Evolutionary conservation across 495 filamentous ascomycete genomes (phyloP), one percentile per base, ranked within the genome.

Genomic region (Elasticomyces elasticus): DNA sequence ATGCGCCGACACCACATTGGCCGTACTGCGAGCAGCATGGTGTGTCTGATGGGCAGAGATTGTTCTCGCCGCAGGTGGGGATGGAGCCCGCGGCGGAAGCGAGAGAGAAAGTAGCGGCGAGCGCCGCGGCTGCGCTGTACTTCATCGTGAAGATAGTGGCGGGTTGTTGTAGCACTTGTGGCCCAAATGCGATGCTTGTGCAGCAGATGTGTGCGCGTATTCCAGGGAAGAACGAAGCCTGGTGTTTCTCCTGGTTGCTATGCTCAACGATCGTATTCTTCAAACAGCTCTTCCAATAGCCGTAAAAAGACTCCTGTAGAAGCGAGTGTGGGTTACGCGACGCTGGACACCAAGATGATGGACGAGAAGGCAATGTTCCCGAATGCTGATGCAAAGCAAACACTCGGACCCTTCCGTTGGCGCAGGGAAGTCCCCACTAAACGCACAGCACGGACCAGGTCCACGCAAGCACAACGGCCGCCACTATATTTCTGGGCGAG

Each of bases 21-120:
- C 87, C 87, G 71, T 98, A 98, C 71, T 90, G 91, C 48, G 89
- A 95, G 69, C 92, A 96, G 77, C 91, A 98, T 11, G 91, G 92
- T 44, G 80, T 74, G 47, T 77, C 71, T 51, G 79, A 64, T 1
- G 89, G 89, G 69, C 92, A 98, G 45, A 79, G 79, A 50, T 77
- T 78, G 57, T 76, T 72, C 30, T 62, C 68, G 60, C 70, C 70
- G 70, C 85, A 87, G 22, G 67, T 50, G n/a, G 51, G 42, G 20
- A 47, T 56, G 12, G 12, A 28, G 10, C 13, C 22, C 1, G 47
- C 43, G 4, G 45, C 27, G 40, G 43, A 22, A 27, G 48, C 25
- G 49, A 61, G 53, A 33, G 52, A 48, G 44, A 61, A 61, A 26
- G 54, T 56, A 9, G 54, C 58, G 11, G 54, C 54, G 58, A 61